These are phyloP conservation scores for Castanea crenata DNA, from an alignment of 306 rosid genomes.

Conservation along the genomic window DNA sequence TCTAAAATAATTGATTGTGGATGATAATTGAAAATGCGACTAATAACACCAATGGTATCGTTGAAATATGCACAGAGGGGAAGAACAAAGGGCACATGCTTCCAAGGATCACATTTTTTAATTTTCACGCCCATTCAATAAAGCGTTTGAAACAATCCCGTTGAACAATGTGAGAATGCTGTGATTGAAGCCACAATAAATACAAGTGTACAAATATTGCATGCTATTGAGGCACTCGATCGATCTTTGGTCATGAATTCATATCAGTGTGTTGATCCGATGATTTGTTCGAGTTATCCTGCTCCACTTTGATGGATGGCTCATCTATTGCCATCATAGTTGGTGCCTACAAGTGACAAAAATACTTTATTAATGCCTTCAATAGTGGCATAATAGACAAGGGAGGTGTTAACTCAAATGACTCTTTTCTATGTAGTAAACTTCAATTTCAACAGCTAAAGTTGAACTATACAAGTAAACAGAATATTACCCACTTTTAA, in stretches of 20 bases:
- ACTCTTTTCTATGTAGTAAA: too few relatives aligned
- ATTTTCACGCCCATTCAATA: not conserved
- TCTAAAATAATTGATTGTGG: not conserved
- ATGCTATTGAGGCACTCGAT: not conserved
- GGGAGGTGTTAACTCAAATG: not conserved
- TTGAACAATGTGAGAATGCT: not conserved
- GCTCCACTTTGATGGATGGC: constrained; percentile 11
- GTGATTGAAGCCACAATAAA: not conserved
- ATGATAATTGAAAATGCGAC: not conserved
- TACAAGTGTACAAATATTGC: not conserved
- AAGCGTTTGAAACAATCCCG: not conserved
- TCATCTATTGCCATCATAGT: constrained; percentile 7
- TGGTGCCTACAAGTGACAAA: not conserved
- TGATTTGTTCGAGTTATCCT: not conserved
- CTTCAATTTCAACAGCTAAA: too few relatives aligned
- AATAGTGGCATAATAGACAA: not conserved
- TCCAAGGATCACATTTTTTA: not conserved
- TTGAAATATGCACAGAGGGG: not conserved
- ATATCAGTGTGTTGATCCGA: not conserved
- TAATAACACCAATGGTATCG: not conserved
- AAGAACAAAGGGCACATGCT: not conserved
- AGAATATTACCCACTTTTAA: too few relatives aligned
- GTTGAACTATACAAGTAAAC: too few relatives aligned
- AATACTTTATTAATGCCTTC: not conserved
- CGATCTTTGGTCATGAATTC: not conserved